These are phyloP conservation scores for Verticillium albo-atrum DNA, from an alignment of 2,329 filamentous ascomycete species.

Conservation along the genomic window DNA sequence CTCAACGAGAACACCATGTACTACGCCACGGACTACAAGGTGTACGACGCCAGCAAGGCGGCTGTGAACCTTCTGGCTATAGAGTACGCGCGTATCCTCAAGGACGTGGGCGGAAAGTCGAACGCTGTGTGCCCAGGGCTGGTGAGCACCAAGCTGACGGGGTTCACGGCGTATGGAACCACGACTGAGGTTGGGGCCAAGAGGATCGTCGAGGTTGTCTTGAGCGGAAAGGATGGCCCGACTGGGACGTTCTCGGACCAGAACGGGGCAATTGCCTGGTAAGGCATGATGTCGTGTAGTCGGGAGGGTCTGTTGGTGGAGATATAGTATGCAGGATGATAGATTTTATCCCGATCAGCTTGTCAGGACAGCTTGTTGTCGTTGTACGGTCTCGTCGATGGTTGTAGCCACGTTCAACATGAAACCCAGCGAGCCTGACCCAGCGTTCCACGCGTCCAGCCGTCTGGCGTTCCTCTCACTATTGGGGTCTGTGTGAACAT, in stretches of 20 bases:
- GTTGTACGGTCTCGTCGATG: not conserved
- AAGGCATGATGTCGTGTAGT: not conserved
- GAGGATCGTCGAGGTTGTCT: conserved; percentile 24
- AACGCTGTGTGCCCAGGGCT: conserved; percentile 32
- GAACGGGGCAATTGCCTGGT: conserved; percentile 17
- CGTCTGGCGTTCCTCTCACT: not conserved
- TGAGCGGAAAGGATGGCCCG: conserved; percentile 20
- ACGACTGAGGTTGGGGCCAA: conserved; percentile 21
- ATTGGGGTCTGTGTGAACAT: not conserved
- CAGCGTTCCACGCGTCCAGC: conserved; percentile 8
- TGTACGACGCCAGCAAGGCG: conserved; percentile 35
- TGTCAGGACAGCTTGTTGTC: not conserved
- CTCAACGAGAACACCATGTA: conserved; percentile 19
- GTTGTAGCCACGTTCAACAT: conserved; percentile 3
- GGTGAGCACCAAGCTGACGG: conserved; percentile 24
- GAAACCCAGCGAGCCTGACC: conserved; percentile 5
- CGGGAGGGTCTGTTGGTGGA: no score
- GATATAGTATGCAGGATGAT: no score
- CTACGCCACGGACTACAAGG: conserved; percentile 22
- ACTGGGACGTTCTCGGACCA: conserved; percentile 20
- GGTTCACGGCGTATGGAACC: conserved; percentile 7
- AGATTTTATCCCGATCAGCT: not conserved
- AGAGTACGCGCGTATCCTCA: conserved; percentile 25
- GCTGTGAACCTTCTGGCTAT: conserved; percentile 35
- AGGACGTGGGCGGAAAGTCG: conserved; percentile 23